Conservation (phyloP, 2,329 filamentous ascomycete species). For the Exophiala oligosperma region DNA sequence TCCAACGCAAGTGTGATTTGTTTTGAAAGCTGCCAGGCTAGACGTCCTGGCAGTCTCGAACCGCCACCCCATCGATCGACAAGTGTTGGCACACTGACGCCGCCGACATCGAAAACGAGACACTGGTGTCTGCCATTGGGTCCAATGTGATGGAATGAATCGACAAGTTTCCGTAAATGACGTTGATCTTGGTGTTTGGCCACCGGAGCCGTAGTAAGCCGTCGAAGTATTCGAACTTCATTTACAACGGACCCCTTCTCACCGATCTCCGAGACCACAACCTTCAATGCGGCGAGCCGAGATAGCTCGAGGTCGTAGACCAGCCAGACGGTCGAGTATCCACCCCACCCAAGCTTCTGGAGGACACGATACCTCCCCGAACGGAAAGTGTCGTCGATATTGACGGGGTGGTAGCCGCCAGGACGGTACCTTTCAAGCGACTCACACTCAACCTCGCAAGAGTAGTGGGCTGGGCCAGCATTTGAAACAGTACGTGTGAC, state of each 20-base stretch:
- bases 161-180: constrained; percentile 10
- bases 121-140: constrained; percentile 30
- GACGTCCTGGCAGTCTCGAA: constrained; percentile 19
- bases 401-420: constrained; percentile 38
- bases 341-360: constrained; percentile 45
- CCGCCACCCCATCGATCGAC: constrained; percentile 9
- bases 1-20: constrained; percentile 25
- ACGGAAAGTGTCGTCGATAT: constrained; percentile 33
- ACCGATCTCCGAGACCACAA: constrained; percentile 14
- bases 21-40: constrained; percentile 23
- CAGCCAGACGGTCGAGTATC: constrained; percentile 46
- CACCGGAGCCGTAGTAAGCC: constrained; percentile 9
- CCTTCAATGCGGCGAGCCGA: constrained; percentile 19
- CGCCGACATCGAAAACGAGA: constrained; percentile 28
- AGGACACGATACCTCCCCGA: constrained; percentile 38
- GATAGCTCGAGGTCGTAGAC: constrained; percentile 34
- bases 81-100: constrained; percentile 25
- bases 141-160: constrained; percentile 27
- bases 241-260: neutral
- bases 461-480: constrained; percentile 10
- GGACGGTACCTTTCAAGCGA: constrained; percentile 34
- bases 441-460: constrained; percentile 24
- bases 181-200: constrained; percentile 15
- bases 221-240: constrained; percentile 17
- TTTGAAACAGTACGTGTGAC: constrained; percentile 9